Percentiles rank a stretch among this genome's conserved stretches.
These are phyloP conservation scores for Hypoxylon sp. DNA, from an alignment of 2,329 filamentous ascomycete species.

Conservation along the genomic window DNA sequence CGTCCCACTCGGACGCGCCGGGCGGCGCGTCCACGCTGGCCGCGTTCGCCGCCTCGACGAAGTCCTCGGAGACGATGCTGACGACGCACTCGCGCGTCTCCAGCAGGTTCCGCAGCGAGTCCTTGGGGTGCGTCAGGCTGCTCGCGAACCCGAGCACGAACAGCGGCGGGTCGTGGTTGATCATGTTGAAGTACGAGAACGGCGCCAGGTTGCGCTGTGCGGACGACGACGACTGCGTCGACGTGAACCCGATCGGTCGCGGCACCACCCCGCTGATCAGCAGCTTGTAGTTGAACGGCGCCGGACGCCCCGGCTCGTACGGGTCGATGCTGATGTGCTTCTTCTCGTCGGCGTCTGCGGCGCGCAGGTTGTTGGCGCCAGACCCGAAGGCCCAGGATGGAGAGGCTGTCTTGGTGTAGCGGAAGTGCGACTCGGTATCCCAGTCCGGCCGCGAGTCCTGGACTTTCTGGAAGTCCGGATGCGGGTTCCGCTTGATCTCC, in stretches of 20 bases:
- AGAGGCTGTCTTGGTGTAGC: constrained; percentile 68
- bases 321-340: constrained; percentile 83
- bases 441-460: constrained; percentile 72
- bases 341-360: constrained; percentile 46
- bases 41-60: constrained; percentile 87
- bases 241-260: constrained; percentile 76
- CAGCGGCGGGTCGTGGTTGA: constrained; percentile 86
- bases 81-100: constrained; percentile 80
- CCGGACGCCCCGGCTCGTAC: constrained; percentile 72
- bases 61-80: constrained; percentile 88
- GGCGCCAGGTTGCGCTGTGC: constrained; percentile 77
- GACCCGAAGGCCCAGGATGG: constrained; percentile 72
- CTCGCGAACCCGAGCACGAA: constrained; percentile 70
- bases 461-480: constrained; percentile 78
- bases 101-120: constrained; percentile 77
- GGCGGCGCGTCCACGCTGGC: constrained; percentile 80
- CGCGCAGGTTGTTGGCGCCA: constrained; percentile 66
- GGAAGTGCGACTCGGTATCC: constrained; percentile 57
- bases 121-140: constrained; percentile 68
- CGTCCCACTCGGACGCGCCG: constrained; percentile 79
- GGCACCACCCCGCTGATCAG: constrained; percentile 85
- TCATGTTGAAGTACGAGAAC: constrained; percentile 85
- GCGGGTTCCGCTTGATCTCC: constrained; percentile 68
- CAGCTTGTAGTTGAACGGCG: constrained; percentile 86
- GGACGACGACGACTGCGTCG: constrained; percentile 67